A percentile compares a stretch with the other conserved stretches of the same genome.
These are phyloP conservation scores for Monilinia vaccinii-corymbosi DNA, from an alignment of 2,329 filamentous ascomycete genomes.

Conservation along the genomic window DNA sequence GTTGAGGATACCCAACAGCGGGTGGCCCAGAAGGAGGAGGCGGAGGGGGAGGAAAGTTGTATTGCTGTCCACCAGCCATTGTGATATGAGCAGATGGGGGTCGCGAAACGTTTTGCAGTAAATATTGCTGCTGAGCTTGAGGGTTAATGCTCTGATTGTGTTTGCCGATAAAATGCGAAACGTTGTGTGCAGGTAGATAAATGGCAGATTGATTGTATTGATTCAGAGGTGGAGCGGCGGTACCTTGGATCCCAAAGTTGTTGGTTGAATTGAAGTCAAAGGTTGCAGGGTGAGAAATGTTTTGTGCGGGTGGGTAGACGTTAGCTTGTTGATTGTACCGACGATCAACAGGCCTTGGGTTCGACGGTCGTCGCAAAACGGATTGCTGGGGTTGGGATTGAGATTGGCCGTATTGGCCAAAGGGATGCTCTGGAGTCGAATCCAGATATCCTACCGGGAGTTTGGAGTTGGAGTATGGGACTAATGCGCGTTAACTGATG, in stretches of 20 bases:
- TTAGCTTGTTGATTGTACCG: neutral
- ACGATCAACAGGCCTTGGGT: neutral
- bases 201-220: neutral
- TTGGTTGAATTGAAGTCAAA: neutral
- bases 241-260: neutral
- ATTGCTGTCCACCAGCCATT: constrained; percentile 28
- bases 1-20: constrained; percentile 21
- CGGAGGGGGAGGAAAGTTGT: constrained; percentile 30
- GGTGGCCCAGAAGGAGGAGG: constrained; percentile 26
- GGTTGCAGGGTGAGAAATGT: neutral
- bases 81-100: neutral
- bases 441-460: no score
- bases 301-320: neutral
- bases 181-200: neutral
- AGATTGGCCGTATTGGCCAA: neutral
- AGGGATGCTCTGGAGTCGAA: neutral
- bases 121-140: constrained; percentile 10
- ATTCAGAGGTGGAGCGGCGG: neutral
- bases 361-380: neutral
- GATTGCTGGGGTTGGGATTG: neutral
- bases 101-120: neutral
- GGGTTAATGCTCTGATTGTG: neutral
- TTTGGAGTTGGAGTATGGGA: neutral
- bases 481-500: neutral
- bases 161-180: neutral